These are phyloP conservation scores for Trichoderma lentiforme DNA, from an alignment of 2,329 filamentous ascomycete species.

Conservation along the genomic window DNA sequence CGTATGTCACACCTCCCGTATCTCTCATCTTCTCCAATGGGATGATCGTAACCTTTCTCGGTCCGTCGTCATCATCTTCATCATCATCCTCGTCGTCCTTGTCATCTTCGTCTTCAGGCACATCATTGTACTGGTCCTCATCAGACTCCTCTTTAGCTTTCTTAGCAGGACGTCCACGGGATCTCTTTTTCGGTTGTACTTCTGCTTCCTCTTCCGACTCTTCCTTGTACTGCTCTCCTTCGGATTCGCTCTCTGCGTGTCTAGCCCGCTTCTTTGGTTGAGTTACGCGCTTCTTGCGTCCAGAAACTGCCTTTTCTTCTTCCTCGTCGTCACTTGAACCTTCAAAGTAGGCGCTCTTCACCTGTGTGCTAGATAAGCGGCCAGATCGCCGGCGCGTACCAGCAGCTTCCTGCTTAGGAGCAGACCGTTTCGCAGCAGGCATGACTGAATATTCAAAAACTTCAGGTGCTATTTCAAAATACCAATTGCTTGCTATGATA, in stretches of 20 bases:
- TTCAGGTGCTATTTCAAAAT: background rate
- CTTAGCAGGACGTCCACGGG: conserved; percentile 21
- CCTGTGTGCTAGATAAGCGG: conserved; percentile 43
- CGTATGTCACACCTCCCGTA: conserved; percentile 42
- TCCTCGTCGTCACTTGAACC: conserved; percentile 28
- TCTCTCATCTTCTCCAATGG: conserved; percentile 37
- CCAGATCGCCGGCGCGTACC: conserved; percentile 45
- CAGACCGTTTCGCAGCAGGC: conserved; percentile 40
- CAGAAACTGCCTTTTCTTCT: background rate
- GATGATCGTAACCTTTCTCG: conserved; percentile 35
- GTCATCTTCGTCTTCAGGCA: conserved; percentile 25
- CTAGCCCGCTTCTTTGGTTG: conserved; percentile 25
- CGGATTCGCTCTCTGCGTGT: conserved; percentile 21
- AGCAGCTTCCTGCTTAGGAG: conserved; percentile 27
- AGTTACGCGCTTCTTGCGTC: conserved; percentile 25
- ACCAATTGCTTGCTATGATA: background rate
- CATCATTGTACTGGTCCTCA: conserved; percentile 25
- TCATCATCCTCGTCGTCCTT: conserved; percentile 29
- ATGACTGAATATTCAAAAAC: conserved; percentile 26
- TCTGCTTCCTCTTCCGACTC: conserved; percentile 24
- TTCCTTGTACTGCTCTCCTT: conserved; percentile 25
- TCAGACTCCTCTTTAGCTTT: conserved; percentile 23
- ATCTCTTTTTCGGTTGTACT: conserved; percentile 28
- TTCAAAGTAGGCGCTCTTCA: conserved; percentile 54
- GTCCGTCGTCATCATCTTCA: conserved; percentile 38